These are phyloP conservation scores for Scutellaria baicalensis DNA, from an alignment of 257 asterid species.

Conservation along the genomic window DNA sequence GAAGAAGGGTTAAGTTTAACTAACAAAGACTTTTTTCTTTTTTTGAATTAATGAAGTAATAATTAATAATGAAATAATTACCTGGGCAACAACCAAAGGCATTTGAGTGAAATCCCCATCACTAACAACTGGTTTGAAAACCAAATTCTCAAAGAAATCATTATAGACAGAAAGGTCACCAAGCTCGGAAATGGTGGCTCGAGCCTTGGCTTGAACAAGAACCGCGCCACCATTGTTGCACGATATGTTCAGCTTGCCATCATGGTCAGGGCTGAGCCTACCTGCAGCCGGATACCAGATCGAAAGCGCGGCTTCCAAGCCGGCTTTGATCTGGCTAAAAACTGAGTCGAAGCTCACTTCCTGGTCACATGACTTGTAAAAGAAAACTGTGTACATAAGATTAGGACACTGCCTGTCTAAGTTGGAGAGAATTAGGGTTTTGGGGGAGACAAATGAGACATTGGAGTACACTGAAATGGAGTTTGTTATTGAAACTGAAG, in stretches of 20 bases:
- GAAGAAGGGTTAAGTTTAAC: too few species aligned
- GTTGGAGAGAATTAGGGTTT: conserved; percentile 15
- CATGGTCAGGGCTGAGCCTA: background rate
- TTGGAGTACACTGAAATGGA: conserved; percentile 18
- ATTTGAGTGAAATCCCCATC: conserved; percentile 11
- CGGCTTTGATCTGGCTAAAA: conserved; percentile 8
- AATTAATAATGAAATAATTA: background rate
- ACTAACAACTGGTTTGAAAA: conserved; percentile 19
- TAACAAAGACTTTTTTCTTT: too few species aligned
- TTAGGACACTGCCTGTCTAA: conserved; percentile 24
- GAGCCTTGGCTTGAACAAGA: conserved; percentile 17
- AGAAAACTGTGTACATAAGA: conserved; percentile 25
- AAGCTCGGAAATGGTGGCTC: conserved; percentile 16
- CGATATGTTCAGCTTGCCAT: conserved; percentile 15
- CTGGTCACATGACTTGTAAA: background rate
- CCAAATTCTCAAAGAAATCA: conserved; percentile 20
- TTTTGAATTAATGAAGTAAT: too few species aligned
- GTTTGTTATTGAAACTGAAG: conserved; percentile 13
- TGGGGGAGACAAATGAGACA: background rate
- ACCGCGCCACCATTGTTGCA: conserved; percentile 24
- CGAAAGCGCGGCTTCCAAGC: conserved; percentile 19
- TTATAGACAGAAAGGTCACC: conserved; percentile 12
- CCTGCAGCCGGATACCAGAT: conserved; percentile 23
- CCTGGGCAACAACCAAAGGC: conserved; percentile 26
- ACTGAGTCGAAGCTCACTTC: background rate